Evolutionary conservation across 1,284 basidiomycete species (phyloP).

Genomic region (Earliella scabrosa): DNA sequence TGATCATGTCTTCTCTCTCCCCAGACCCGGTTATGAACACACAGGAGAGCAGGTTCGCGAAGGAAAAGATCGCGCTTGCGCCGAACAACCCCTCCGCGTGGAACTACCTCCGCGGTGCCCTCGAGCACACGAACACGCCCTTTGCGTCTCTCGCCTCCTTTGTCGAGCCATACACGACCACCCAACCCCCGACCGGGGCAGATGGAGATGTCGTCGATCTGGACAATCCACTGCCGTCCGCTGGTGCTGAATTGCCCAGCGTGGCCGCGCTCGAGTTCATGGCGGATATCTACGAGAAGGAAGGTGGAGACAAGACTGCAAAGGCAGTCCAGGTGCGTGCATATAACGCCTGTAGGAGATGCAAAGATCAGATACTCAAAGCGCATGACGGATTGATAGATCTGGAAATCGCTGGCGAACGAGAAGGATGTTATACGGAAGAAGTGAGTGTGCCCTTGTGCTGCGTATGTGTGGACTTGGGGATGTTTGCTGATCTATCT

Average conservation of each 20-base stretch:
- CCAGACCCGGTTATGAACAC: background rate
- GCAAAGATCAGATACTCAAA: too few species aligned
- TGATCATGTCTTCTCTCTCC: conserved; percentile 14
- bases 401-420: conserved; percentile 74
- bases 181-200: conserved; percentile 25
- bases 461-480: background rate
- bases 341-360: background rate
- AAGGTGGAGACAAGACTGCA: conserved; percentile 48
- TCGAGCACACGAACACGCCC: conserved; percentile 62
- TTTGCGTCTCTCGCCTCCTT: conserved; percentile 62
- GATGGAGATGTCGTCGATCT: conserved; percentile 59
- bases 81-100: conserved; percentile 93
- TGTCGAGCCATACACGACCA: conserved; percentile 64
- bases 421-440: conserved; percentile 81
- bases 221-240: conserved; percentile 72
- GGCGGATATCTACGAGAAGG: conserved; percentile 76
- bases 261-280: conserved; percentile 84
- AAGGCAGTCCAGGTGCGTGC: conserved; percentile 53
- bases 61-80: conserved; percentile 82
- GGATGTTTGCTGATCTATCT: too few species aligned
- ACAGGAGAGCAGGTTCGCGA: conserved; percentile 51
- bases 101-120: conserved; percentile 89
- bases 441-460: conserved; percentile 54
- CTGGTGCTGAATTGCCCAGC: conserved; percentile 75
- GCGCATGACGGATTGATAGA: conserved; percentile 27